Evolutionary conservation across 345 rosid species (phyloP).

Genomic region (Citrus sp.): DNA sequence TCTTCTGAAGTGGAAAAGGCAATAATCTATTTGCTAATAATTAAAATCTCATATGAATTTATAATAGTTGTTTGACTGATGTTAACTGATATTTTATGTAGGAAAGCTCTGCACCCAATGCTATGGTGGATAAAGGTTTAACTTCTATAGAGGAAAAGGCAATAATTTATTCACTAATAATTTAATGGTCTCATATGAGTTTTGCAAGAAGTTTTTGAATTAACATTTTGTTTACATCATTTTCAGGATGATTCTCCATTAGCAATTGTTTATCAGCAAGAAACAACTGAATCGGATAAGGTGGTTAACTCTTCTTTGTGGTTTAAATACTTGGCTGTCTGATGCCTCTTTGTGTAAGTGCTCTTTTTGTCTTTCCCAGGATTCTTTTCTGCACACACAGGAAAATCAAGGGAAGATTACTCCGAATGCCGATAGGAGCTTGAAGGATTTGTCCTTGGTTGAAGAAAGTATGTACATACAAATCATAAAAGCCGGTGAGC

Average conservation of each 20-base stretch:
- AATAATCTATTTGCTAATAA: background rate
- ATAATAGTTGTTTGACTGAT: background rate
- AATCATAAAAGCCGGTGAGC: background rate
- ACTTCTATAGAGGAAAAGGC: slow-evolving; percentile 27
- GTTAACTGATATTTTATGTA: background rate
- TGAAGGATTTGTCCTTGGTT: slow-evolving; percentile 16
- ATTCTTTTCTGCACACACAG: slow-evolving; percentile 9
- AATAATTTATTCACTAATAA: background rate
- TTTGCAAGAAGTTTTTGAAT: background rate
- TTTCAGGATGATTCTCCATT: slow-evolving; percentile 16
- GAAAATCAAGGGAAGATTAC: slow-evolving; percentile 22
- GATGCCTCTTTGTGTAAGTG: background rate
- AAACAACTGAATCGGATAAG: slow-evolving; percentile 10
- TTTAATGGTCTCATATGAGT: background rate
- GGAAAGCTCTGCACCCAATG: background rate
- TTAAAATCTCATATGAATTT: background rate
- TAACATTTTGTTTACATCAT: background rate
- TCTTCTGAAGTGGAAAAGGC: slow-evolving; percentile 26
- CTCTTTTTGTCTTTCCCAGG: slow-evolving; percentile 15
- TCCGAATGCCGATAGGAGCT: slow-evolving; percentile 9
- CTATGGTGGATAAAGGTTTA: background rate
- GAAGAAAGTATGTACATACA: slow-evolving; percentile 33
- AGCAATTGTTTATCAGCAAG: background rate
- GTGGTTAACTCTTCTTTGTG: slow-evolving; percentile 9
- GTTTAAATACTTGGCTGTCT: background rate